Evolutionary conservation across 2,329 filamentous ascomycete species (phyloP).

Genomic region (Sclerotinia subarctica): DNA sequence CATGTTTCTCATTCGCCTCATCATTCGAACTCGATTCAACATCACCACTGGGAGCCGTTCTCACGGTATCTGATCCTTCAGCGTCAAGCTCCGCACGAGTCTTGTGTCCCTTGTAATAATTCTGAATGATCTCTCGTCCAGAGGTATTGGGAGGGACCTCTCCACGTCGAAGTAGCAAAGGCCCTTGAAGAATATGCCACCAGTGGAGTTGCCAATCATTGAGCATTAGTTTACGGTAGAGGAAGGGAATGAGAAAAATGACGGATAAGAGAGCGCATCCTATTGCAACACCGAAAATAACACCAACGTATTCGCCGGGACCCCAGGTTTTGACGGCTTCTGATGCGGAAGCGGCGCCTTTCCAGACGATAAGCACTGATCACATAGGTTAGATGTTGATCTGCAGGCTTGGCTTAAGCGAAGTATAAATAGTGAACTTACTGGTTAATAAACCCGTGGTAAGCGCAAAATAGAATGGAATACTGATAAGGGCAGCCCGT

Average conservation of each 20-base stretch:
- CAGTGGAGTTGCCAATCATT: constrained; percentile 37
- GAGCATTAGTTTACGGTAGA: constrained; percentile 35
- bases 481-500: constrained; percentile 68
- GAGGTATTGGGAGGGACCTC: constrained; percentile 4
- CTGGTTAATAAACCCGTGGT: constrained; percentile 1
- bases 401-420: constrained; percentile 25
- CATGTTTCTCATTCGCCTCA: neutral
- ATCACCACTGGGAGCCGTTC: neutral
- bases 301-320: constrained; percentile 35
- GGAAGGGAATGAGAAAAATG: constrained; percentile 41
- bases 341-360: constrained; percentile 8
- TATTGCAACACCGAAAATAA: constrained; percentile 33
- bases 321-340: constrained; percentile 37
- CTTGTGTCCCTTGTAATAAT: constrained; percentile 8
- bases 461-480: constrained; percentile 64
- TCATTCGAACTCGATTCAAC: neutral
- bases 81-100: constrained; percentile 23
- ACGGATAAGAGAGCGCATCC: constrained; percentile 28
- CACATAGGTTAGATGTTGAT: constrained; percentile 25
- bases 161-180: constrained; percentile 32
- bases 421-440: constrained; percentile 32
- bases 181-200: constrained; percentile 39
- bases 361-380: constrained; percentile 9
- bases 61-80: constrained; percentile 48
- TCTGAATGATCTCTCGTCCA: neutral